Evolutionary conservation across 2,329 filamentous ascomycete species (phyloP), one percentile per base, ranked within the genome.

Genomic region (Ascosphaera apis): DNA sequence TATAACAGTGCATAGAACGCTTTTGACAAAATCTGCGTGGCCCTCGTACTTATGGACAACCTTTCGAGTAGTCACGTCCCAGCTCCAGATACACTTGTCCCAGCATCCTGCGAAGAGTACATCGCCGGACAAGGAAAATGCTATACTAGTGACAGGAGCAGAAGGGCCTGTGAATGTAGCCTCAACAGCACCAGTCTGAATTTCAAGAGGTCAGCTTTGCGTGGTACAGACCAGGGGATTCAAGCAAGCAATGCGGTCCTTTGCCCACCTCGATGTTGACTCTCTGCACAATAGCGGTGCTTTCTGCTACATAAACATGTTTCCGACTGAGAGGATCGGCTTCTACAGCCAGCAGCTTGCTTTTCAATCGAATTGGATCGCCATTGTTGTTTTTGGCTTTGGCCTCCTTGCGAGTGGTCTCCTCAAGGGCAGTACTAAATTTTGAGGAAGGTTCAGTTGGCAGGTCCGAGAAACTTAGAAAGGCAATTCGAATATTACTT

Each of bases 71-170:
- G 64, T 58, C 21, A 76, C 58, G 46, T 79, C 66, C 78, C 82
- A 93, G 21, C 76, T 78, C 74, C 83, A 92, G 39, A 95, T 67
- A 15, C 71, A 67, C 58, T 91, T 92, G 57, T 98, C 86, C 88
- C 88, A 98, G 40, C 76, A 88, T 23, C 84, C 86, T 16, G 82
- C 82, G 53, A 82, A 93, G 17, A 58, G 36, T 8, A 93, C 50
- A 1, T 66, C 76, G 40, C 61, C 63, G 17, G 58, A 58, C 3
- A 60, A 52, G 11, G 71, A 73, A 25, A 81, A 61, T 12, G 77
- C 71, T 18, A 91, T 56, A 44, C 76, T 79, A 7, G 81, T 86
- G 7, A 92, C 62, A 1, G 88, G 88, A 3, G 81, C 76, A 33
- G 66, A 67, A 13, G 84, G 80, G 2, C 82, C 82, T 48, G 69